Conservation (phyloP, 805 yeast species). For the Yarrowia bubula region DNA sequence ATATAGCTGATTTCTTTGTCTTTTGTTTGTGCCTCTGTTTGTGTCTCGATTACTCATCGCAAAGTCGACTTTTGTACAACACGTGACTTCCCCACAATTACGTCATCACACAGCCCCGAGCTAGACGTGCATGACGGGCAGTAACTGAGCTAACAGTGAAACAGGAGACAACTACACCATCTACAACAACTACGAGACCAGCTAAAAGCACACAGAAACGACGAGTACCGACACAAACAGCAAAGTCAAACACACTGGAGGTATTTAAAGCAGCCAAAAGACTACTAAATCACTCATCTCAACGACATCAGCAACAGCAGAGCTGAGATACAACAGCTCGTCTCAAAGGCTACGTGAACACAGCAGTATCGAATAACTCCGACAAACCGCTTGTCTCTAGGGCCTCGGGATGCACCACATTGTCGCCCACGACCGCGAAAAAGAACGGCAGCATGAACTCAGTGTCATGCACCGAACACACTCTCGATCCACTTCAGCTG, state of each 20-base stretch:
- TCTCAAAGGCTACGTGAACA: no score
- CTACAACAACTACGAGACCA: no score
- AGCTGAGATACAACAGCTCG: no score
- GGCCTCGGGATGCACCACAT: background rate
- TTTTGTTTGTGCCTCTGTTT: no score
- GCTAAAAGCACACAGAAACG: background rate
- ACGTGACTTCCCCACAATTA: background rate
- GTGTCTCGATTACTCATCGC: background rate
- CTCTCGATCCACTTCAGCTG: background rate
- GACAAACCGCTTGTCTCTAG: no score
- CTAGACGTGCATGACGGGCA: background rate
- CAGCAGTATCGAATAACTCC: no score
- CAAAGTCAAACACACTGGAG: no score
- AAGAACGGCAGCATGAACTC: background rate
- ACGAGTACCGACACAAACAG: background rate
- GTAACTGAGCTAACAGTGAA: background rate
- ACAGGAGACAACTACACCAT: no score
- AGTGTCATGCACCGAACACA: background rate
- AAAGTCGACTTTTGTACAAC: background rate
- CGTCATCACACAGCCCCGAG: slow-evolving; percentile 11
- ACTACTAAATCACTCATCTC: no score
- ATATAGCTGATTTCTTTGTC: no score
- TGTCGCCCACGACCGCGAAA: slow-evolving; percentile 6
- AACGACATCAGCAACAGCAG: no score
- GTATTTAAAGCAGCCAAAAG: no score